Base-by-base conservation (phyloP, 2,329 filamentous ascomycete genomes). In the Colletotrichum lini region DNA sequence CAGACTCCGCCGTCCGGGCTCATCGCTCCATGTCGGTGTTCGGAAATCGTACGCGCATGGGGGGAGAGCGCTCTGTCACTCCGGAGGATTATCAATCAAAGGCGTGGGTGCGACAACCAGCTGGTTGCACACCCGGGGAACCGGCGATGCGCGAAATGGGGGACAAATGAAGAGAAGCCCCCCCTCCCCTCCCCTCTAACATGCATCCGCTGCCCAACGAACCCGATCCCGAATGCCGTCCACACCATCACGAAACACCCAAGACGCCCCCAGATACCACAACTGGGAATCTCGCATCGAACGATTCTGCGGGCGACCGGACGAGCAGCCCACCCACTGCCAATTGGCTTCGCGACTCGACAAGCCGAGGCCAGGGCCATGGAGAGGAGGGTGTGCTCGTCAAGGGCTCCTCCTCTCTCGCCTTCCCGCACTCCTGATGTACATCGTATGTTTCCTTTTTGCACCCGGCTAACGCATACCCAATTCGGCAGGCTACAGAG, bases 291-390 rank as follows among this genome's bases (percentile, higher is more conserved):
- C 52, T 23, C 56, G 65, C 69, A 69, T 69, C 69, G 69, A 72
- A 72, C 69, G 65, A 72, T 69, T 23, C 53, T 68, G 65, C 69
- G 65, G 69, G 65, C 58, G 45, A 58, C 68, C 64, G 52, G 56
- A 44, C 15, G 30, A 44, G 42, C 18, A 49, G 45, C 18, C 52
- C 52, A 21, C 18, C 26, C 26, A 68, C 40, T 52, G 58, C 23
- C 26, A 26, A 68, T 47, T 47, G 58, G 38, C 40, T 30, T 59
- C 26, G n/a, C 44, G 30, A 53, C 50, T 35, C 16, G 35, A 57
- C 35, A 42, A 42, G 38, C 35, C 30, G 18, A 54, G 59, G 23
- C 18, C 26, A 21, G 49, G 60, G 49, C 13, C 9, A 15, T 10
- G 10, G 26, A 35, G n/a, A 44, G 54, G 69, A 69, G 69, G 65